Evolutionary conservation across 2,329 filamentous ascomycete genomes (phyloP), one percentile per base, ranked within the genome.

Genomic region (Shiraia bambusicola): DNA sequence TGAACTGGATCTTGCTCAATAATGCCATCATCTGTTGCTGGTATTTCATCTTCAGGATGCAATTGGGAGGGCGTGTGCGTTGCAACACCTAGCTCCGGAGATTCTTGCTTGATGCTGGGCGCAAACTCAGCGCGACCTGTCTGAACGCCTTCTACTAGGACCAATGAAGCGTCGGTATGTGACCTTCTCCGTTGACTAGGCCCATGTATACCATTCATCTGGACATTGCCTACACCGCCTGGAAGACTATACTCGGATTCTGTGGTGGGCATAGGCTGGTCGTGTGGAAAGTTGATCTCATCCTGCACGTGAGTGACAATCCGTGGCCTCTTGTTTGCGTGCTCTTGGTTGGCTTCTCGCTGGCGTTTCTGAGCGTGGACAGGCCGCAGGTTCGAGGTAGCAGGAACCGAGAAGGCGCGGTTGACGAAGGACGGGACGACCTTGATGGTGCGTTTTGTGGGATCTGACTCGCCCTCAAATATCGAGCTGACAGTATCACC

Each of bases 401-500:
- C 30, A 3, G 64, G 64, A 6, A 68, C 49, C 1, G 66, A 69
- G 22, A 61, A 59, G 25, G 61, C 57, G 46, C 63, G 63, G 37
- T 61, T 49, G 25, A 58, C 25, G 31, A 59, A 61, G 25, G 47
- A 40, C 16, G 58, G 62, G 1, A 67, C 44, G 19, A 68, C 58
- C 24, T 63, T 59, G 48, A 70, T 58, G 17, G 59, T 42, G 29
- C 56, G 55, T 53, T 54, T 59, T 12, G 45, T 33, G 7, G 42
- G 52, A 32, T 65, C 55, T 1, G 44, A 43, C 33, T 65, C 60
- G 36, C 50, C 56, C 28, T 58, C 64, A 37, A 65, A 69, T 27
- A 67, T 64, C 37, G 58, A 52, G 28, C 51, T 46, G 28, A 70
- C 65, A 4, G 62, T 65, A 46, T 70, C 65, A 34, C 54, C 44